These are phyloP conservation scores for Truncatella angustata DNA, from an alignment of 2,329 filamentous ascomycete genomes.

Conservation along the genomic window DNA sequence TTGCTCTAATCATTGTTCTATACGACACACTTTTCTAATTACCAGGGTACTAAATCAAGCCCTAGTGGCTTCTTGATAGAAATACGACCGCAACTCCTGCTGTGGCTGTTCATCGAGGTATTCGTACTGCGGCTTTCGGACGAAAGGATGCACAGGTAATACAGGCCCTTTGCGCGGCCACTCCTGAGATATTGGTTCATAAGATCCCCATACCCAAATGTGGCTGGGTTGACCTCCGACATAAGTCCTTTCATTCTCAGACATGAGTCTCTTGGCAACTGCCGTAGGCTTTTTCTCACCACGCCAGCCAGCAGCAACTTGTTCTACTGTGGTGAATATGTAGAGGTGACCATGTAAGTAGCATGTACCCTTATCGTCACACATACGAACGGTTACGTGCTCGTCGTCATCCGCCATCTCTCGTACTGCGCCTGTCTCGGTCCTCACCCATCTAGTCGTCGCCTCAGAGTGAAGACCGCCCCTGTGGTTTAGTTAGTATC, in stretches of 20 bases:
- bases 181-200: neutral
- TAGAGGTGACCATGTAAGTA: neutral
- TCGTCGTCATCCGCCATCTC: neutral
- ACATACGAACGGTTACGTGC: neutral
- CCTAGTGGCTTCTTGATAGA: too few relatives aligned
- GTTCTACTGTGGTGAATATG: neutral
- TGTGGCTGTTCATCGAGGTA: neutral
- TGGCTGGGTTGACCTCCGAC: neutral
- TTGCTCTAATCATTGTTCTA: too few relatives aligned
- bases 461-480: neutral
- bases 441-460: neutral
- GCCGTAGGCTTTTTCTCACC: neutral
- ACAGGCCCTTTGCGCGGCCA: neutral
- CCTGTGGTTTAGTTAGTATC: neutral
- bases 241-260: neutral
- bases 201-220: neutral
- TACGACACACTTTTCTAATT: too few relatives aligned
- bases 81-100: too few relatives aligned
- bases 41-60: too few relatives aligned
- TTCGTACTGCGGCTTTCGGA: neutral
- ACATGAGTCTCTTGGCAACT: neutral
- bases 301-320: neutral
- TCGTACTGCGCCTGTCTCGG: neutral
- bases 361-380: neutral
- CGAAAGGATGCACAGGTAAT: neutral